Base-by-base conservation (phyloP, 768 basidiomycete species). In the Lepiota brunneoincarnata region DNA sequence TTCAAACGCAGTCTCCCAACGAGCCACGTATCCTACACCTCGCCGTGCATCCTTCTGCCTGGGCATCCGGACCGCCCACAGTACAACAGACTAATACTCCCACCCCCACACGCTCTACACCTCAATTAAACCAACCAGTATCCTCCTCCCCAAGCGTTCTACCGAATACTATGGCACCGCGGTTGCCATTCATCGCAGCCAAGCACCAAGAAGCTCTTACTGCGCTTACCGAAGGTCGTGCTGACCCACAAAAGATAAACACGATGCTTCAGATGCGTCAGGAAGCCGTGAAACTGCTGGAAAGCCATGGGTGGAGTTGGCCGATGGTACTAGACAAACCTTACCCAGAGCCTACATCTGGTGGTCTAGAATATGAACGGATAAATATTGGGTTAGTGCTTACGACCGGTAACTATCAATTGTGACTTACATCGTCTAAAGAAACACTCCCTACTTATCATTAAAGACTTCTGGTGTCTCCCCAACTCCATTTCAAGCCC, bases 11-110 rank as follows among this genome's bases (percentile, higher is more conserved):
- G 88, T 70, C 72, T 40, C 67, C 71, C 37, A 78, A 79, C 51
- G 85, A 86, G 49, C 75, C 80, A 21, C 80, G 78, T 39, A 75
- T 83, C 52, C 72, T 91, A 39, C 90, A 91, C 68, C 75, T 92
- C 18, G 84, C 88, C 12, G 89, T 92, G n/a, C 84, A 86, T 63
- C 86, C 87, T 20, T 86, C 86, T 23, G 86, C 86, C 49, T 92
- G 90, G 90, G 75, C 76, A 37, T 69, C 75, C 20, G 57, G 68
- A 11, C 85, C 86, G 23, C 85, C 81, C 11, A 68, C 66, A 54
- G 56, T 61, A 34, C 58, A 55, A 41, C 38, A 28, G 40, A 31
- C 55, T 61, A 26, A 35, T 53, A 63, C 47, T 58, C 36, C 55
- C 37, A 28, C 60, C 6, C 41, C 57, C 14, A 52, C 49, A 12